Evolutionary conservation across 2,329 filamentous ascomycete genomes (phyloP), one percentile per base, ranked within the genome.

Genomic region (Neonectria magnoliae): DNA sequence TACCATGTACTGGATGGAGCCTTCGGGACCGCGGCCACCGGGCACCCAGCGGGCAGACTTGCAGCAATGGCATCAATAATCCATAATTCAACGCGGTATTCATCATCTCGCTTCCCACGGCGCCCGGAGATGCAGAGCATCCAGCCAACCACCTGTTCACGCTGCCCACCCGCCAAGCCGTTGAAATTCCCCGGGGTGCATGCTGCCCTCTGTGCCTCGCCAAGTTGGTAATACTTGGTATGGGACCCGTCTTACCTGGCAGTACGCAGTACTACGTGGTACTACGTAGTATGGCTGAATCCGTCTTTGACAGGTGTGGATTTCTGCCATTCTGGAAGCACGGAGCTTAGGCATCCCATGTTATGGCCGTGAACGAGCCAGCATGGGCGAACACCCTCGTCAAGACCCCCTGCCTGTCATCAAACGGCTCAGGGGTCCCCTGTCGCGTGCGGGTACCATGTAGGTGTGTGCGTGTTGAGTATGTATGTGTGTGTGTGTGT

Each of bases 151-250:
- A 54, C 27, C 18, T 27, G 20, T 27, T 22, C 42, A 16, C 48
- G 42, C 36, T 25, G 14, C 50, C 50, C 50, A 47, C 57, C 53
- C 42, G 57, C 57, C 57, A 60, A 52, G 57, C 41, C 57, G 27
- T 44, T 33, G 42, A 60, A 60, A 60, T 55, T 60, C 57, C 57
- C 57, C 57, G 42, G 57, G 50, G 57, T 60, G 57, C 50, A 60
- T 60, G 41, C 47, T 33, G 22, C 18, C 45, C 29, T 31, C 29
- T 33, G 31, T 13, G 31, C 31, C 31, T 33, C 31, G 31, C 31
- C 31, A 33, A 33, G 2, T 33, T 33, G 31, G 31, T 29, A 29
- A 29, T 10, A 29, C 29, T 29, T 29, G 29, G 29, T 33, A 11
- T 13, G 31, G 31, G 31, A 33, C 31, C 31, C 31, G 31, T 33